Evolutionary conservation across 441 rosid genomes (phyloP).

Genomic region (Croton laevigatus): DNA sequence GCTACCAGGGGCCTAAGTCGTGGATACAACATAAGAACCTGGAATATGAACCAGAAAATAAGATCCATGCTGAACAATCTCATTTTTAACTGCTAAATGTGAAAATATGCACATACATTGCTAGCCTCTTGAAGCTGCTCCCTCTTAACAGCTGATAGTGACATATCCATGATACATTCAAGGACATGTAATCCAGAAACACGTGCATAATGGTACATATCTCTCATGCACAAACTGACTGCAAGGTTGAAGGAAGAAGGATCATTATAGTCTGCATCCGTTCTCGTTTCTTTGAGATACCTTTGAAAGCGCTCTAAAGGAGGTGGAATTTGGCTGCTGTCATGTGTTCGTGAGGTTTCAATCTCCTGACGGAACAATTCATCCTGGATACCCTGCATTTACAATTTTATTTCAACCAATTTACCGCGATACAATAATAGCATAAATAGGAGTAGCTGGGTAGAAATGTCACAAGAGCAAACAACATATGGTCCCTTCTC

Average conservation of each 20-base stretch:
- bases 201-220: conserved; percentile 88
- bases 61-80: conserved; percentile 18
- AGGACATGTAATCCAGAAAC: conserved; percentile 81
- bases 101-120: conserved; percentile 58
- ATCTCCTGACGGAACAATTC: conserved; percentile 62
- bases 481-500: neutral
- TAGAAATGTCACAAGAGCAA: neutral
- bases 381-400: conserved; percentile 74
- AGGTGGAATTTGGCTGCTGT: conserved; percentile 52
- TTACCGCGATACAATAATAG: neutral
- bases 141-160: conserved; percentile 66
- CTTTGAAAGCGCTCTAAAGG: conserved; percentile 65
- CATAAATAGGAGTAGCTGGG: neutral
- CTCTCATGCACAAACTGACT: conserved; percentile 66
- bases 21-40: conserved; percentile 79
- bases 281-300: conserved; percentile 44
- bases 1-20: conserved; percentile 84
- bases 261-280: conserved; percentile 39
- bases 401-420: conserved; percentile 18
- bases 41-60: conserved; percentile 29
- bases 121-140: conserved; percentile 82
- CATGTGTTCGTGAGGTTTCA: conserved; percentile 47
- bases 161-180: conserved; percentile 72
- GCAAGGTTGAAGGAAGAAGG: conserved; percentile 39
- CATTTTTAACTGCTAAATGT: conserved; percentile 25